phyloP scores from a whole-genome alignment of 257 asterid genomes.

The Gentiana macrophylla region DNA sequence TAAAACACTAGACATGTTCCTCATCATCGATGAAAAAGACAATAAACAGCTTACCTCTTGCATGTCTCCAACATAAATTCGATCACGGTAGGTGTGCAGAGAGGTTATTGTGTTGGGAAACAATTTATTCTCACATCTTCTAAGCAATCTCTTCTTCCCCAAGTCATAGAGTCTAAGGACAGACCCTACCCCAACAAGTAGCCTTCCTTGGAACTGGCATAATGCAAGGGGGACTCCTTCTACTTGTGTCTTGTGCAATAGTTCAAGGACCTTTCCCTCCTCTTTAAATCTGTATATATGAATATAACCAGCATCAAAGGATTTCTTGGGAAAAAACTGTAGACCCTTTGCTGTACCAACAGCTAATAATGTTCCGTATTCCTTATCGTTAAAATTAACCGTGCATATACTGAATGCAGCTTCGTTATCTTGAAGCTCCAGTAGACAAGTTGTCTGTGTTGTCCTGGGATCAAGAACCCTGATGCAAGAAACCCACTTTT shows the following conservation, averaged over 20 bases:
- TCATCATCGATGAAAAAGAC: no score
- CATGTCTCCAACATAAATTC: constrained; percentile 97
- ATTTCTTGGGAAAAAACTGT: constrained; percentile 75
- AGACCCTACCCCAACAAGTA: constrained; percentile 88
- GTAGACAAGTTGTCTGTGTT: constrained; percentile 71
- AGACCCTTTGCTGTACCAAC: constrained; percentile 98
- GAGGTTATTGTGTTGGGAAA: constrained; percentile 82
- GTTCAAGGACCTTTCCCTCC: constrained; percentile 86
- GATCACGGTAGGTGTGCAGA: constrained; percentile 89
- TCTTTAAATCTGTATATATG: constrained; percentile 94
- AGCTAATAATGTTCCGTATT: constrained; percentile 86
- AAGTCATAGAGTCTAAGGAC: constrained; percentile 89
- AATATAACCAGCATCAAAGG: constrained; percentile 80
- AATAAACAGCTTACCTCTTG: constrained; percentile 68
- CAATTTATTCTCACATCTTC: constrained; percentile 94
- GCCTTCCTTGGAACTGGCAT: constrained; percentile 92
- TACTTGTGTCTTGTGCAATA: constrained; percentile 95
- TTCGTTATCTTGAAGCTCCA: constrained; percentile 98
- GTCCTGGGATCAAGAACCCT: constrained; percentile 93
- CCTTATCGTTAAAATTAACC: constrained; percentile 92
- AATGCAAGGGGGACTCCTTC: constrained; percentile 94
- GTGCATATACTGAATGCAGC: constrained; percentile 98
- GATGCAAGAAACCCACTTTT: constrained; percentile 94
- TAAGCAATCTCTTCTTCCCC: constrained; percentile 82
- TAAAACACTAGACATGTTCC: no score